These are phyloP conservation scores for Sphaceloma murrayae DNA, from an alignment of 2,329 filamentous ascomycete species.

Conservation along the genomic window DNA sequence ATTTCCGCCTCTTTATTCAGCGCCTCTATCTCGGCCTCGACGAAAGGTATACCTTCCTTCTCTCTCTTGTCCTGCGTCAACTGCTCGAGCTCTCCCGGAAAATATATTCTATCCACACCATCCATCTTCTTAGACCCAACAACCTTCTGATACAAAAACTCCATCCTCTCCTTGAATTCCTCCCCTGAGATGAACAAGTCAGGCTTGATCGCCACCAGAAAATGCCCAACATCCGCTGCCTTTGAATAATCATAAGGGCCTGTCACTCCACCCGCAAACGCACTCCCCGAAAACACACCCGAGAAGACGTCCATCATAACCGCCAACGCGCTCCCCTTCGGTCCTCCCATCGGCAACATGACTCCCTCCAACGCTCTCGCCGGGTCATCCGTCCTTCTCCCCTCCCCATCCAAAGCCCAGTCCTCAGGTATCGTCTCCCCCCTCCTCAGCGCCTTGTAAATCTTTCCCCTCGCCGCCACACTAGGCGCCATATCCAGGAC, in stretches of 20 bases:
- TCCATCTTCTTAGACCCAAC: conserved; percentile 43
- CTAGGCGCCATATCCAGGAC: conserved; percentile 63
- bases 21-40: conserved; percentile 39
- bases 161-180: conserved; percentile 39
- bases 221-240: conserved; percentile 35
- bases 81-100: conserved; percentile 50
- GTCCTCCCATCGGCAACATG: conserved; percentile 79
- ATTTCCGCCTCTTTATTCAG: conserved; percentile 42
- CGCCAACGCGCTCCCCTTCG: conserved; percentile 66
- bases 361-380: conserved; percentile 61
- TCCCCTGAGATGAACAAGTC: conserved; percentile 30
- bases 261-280: conserved; percentile 68
- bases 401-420: conserved; percentile 65
- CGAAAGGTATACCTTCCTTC: conserved; percentile 41
- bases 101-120: conserved; percentile 48
- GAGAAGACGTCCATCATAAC: conserved; percentile 90
- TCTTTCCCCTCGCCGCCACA: conserved; percentile 57
- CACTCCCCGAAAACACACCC: conserved; percentile 64
- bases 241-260: conserved; percentile 58
- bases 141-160: conserved; percentile 48
- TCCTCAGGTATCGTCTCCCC: conserved; percentile 56
- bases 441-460: conserved; percentile 56
- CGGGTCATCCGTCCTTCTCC: conserved; percentile 49
- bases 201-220: conserved; percentile 30
- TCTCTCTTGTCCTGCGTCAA: conserved; percentile 36